Percentiles rank a stretch among this genome's conserved stretches.
These are phyloP conservation scores for Apiospora pterosperma DNA, from an alignment of 2,329 filamentous ascomycete genomes.

Conservation along the genomic window DNA sequence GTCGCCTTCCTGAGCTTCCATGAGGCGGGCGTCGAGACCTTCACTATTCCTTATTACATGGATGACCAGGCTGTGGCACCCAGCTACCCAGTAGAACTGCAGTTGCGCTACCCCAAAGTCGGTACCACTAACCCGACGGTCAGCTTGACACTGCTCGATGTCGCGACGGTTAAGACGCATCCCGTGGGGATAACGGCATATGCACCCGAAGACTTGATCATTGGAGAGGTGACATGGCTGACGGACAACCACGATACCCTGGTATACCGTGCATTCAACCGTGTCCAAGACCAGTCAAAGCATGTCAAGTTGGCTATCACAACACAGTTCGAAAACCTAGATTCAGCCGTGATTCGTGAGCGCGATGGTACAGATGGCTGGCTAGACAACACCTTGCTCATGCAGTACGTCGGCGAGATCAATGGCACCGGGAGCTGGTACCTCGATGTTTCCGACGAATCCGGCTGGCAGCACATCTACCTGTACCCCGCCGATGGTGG, in stretches of 20 bases:
- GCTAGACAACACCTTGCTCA: conserved; percentile 57
- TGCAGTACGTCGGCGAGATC: conserved; percentile 50
- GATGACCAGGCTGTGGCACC: conserved; percentile 38
- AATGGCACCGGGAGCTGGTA: conserved; percentile 49
- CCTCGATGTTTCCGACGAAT: conserved; percentile 63
- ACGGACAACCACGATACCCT: conserved; percentile 58
- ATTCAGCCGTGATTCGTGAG: conserved; percentile 47
- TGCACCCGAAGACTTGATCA: conserved; percentile 56
- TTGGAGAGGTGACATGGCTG: conserved; percentile 67
- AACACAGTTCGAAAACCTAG: conserved; percentile 29
- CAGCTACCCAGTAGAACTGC: conserved; percentile 58
- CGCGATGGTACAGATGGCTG: conserved; percentile 58
- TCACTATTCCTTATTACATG: conserved; percentile 66
- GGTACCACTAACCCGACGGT: conserved; percentile 64
- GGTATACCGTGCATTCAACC: conserved; percentile 64
- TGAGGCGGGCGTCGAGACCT: conserved; percentile 65
- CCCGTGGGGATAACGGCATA: conserved; percentile 54
- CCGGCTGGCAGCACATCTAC: conserved; percentile 65
- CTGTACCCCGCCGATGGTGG: conserved; percentile 57
- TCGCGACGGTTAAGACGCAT: conserved; percentile 42
- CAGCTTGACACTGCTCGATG: conserved; percentile 53
- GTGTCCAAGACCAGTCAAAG: conserved; percentile 63
- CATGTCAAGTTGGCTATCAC: conserved; percentile 54
- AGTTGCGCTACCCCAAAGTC: conserved; percentile 67
- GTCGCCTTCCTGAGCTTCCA: conserved; percentile 56